Percentiles rank a stretch among this genome's conserved stretches.
These are phyloP conservation scores for Debaryomycetaceae sp. DNA, from an alignment of 1,139 yeast species.

Conservation along the genomic window DNA sequence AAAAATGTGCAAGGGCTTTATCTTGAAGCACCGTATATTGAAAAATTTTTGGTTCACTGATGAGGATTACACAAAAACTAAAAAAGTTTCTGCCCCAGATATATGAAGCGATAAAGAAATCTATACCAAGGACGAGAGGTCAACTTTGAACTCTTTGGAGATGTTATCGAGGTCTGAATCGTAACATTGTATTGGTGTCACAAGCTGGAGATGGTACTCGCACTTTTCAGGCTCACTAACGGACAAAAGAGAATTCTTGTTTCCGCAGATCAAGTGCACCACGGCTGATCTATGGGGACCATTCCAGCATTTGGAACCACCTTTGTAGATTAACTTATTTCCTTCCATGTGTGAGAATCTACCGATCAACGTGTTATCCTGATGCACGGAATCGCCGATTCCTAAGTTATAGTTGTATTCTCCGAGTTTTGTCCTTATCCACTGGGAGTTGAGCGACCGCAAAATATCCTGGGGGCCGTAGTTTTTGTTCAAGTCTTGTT, in stretches of 20 bases:
- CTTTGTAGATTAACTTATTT: slow-evolving; percentile 40
- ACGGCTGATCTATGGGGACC: slow-evolving; percentile 80
- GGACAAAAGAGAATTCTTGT: slow-evolving; percentile 47
- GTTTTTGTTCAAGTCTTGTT: slow-evolving; percentile 21
- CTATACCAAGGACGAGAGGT: neutral
- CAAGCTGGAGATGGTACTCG: slow-evolving; percentile 61
- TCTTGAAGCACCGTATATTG: slow-evolving; percentile 2
- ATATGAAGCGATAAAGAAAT: no score
- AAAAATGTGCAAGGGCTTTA: slow-evolving; percentile 3
- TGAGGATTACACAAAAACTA: slow-evolving; percentile 8
- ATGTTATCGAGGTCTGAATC: neutral
- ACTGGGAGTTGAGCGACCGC: slow-evolving; percentile 52
- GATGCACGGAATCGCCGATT: slow-evolving; percentile 55
- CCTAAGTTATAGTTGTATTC: slow-evolving; percentile 71
- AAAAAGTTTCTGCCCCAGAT: no score
- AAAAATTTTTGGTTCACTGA: slow-evolving; percentile 9
- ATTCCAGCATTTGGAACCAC: slow-evolving; percentile 93
- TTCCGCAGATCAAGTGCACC: slow-evolving; percentile 68
- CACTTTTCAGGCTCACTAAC: slow-evolving; percentile 92
- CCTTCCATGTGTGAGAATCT: slow-evolving; percentile 32
- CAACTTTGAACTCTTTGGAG: neutral
- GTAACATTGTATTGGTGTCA: slow-evolving; percentile 48
- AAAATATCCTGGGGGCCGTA: slow-evolving; percentile 67
- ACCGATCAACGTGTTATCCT: slow-evolving; percentile 62
- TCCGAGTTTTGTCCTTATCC: slow-evolving; percentile 52